Evolutionary conservation across 192 early-diverging fungal species (phyloP), one percentile per base, ranked within the genome.

Genomic region (Linnemannia exigua): DNA sequence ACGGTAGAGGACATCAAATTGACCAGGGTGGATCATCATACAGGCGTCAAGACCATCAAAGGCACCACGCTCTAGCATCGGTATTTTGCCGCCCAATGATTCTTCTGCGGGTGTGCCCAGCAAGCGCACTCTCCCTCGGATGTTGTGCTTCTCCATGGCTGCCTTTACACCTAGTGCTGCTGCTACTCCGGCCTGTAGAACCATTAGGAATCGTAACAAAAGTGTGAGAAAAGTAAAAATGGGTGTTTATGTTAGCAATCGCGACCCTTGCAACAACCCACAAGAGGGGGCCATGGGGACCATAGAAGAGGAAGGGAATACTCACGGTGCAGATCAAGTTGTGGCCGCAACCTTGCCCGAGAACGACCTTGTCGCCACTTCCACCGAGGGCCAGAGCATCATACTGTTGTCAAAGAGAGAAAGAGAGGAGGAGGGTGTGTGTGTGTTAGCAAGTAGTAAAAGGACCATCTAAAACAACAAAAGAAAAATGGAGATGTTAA

Each of bases 61-160:
- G 20, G 93, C 93, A 0, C 94, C 93, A 8, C 89, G 77, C 33
- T 95, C 80, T 38, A 95, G 80, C 82, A 97, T 91, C 2, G 85
- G 81, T 63, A 95, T 91, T 79, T 97, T 97, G 51, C 97, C 96
- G 48, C 93, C 91, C 28, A 88, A 77, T 0, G 88, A 87, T 84
- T 95, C 91, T 87, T 96, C 95, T 17, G 93, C 95, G 11, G 96
- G 96, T 28, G 95, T 95, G n/a, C 96, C 96, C 88, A 93, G 94
- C 48, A 97, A 77, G 66, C 90, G 90, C 46, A 96, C 91, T 11
- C 88, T 88, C 28, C 93, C 95, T 15, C 87, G 77, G 20, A 94
- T 70, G 54, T 79, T 67, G 61, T 88, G 88, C 67, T 72, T 79
- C 54, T 88, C 79, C 78, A 94, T 81, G 0, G 82, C 73, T n/a